Percentiles rank a stretch among this genome's conserved stretches.
Conservation (phyloP, 2,329 filamentous ascomycete species). For the Hypoxylon sp. region DNA sequence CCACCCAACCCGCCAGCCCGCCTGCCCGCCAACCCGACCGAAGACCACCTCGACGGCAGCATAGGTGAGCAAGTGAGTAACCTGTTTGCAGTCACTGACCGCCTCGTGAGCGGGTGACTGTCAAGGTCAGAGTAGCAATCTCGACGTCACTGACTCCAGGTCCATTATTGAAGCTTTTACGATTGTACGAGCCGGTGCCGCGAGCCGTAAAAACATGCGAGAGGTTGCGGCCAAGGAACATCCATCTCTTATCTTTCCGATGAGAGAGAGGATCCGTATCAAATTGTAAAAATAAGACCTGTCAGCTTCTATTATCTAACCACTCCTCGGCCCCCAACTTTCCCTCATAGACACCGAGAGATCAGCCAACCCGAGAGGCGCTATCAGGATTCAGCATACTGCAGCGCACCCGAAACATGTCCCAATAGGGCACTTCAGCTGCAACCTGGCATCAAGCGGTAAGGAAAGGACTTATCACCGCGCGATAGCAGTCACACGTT, state of each 20-base stretch:
- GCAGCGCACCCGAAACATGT: slow-evolving; percentile 13
- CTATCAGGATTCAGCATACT: slow-evolving; percentile 11
- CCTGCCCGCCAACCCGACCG: no score
- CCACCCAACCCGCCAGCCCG: not conserved
- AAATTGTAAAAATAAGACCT: slow-evolving; percentile 4
- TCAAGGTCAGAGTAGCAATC: not conserved
- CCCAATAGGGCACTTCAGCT: slow-evolving; percentile 18
- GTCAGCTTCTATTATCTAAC: not conserved
- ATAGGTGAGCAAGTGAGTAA: no score
- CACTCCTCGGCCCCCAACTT: not conserved
- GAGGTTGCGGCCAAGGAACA: not conserved
- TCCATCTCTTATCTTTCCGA: not conserved
- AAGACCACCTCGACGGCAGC: not conserved
- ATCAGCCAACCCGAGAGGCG: not conserved
- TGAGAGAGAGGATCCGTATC: slow-evolving; percentile 10
- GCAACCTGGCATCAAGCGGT: not conserved
- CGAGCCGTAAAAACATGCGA: slow-evolving; percentile 1
- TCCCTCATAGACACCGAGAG: slow-evolving; percentile 7
- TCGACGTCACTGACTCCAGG: slow-evolving; percentile 8
- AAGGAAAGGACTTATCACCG: not conserved
- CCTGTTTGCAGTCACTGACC: not conserved
- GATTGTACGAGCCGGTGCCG: no score
- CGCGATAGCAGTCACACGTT: not conserved
- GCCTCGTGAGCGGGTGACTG: not conserved
- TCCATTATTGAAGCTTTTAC: not conserved